Base-by-base conservation (phyloP, 768 basidiomycete genomes). In the Rhizopogon sp. region DNA sequence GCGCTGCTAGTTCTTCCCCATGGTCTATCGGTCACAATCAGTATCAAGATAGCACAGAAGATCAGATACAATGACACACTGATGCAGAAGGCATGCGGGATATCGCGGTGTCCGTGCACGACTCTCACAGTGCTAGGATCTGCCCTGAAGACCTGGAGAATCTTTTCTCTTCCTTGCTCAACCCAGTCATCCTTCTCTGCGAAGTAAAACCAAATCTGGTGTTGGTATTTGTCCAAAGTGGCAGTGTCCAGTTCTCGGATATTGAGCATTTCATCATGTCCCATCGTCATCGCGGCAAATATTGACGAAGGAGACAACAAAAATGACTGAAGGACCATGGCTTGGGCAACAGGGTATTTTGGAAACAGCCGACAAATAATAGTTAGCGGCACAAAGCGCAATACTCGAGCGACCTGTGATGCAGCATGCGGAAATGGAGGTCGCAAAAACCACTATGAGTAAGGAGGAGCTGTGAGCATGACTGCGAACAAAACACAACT, bases 71-170 rank as follows among this genome's bases (percentile, higher is more conserved):
- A 16, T 39, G 25, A 74, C 84, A 63, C 59, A 88, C 85, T 80
- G 49, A 91, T 81, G 64, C 84, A 88, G 64, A 90, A 90, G 14
- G 84, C 82, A 65, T 90, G 89, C 3, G 84, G 85, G 39, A 88
- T 75, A 33, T 74, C 76, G 6, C 70, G 62, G 5, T 66, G 67
- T 3, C 74, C 81, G 59, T 78, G 74, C 25, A 77, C 75, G 31
- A 82, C 69, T 56, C 65, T 74, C 33, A 58, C 62, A 42, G 64
- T 64, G 22, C 56, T 66, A 43, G 53, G 53, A 31, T 74, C 67
- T 4, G 70, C 68, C 20, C 73, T 67, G 52, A 85, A 68, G 4
- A 64, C 67, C 3, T 59, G 62, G 37, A 85, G 58, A 14, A 88
- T 69, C 6, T 60, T 55, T 16, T 74, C 68, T 56, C 75, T 79